These are phyloP conservation scores for Mycena belliarum DNA, from an alignment of 768 basidiomycete genomes.

Conservation along the genomic window DNA sequence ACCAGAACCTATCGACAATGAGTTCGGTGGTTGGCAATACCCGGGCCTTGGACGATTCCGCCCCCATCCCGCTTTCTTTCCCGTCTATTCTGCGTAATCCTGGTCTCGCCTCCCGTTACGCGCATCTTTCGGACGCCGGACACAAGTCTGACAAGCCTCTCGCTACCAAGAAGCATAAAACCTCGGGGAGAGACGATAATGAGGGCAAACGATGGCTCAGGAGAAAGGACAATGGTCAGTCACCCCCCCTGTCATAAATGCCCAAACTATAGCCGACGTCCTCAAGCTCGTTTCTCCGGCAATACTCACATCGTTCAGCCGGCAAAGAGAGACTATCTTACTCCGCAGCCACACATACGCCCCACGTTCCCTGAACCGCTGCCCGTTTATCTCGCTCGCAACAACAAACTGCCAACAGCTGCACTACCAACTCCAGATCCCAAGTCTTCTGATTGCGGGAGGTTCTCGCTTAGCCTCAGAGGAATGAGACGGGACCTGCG, in stretches of 20 bases:
- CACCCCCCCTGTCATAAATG: not conserved
- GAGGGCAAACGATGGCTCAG: slow-evolving; percentile 80
- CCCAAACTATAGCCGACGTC: not conserved
- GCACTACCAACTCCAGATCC: slow-evolving; percentile 45
- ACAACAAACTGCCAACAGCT: slow-evolving; percentile 49
- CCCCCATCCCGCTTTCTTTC: slow-evolving; percentile 63
- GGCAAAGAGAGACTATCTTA: slow-evolving; percentile 51
- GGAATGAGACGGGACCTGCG: slow-evolving; percentile 73
- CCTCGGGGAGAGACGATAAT: slow-evolving; percentile 49
- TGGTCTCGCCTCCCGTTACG: slow-evolving; percentile 51
- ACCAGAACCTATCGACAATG: not conserved
- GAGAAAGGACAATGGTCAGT: slow-evolving; percentile 73
- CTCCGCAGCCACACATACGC: slow-evolving; percentile 42
- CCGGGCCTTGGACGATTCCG: slow-evolving; percentile 13
- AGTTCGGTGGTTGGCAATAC: slow-evolving; percentile 4
- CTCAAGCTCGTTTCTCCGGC: slow-evolving; percentile 64
- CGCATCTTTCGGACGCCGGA: slow-evolving; percentile 44
- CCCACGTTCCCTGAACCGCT: slow-evolving; percentile 79
- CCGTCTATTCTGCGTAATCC: slow-evolving; percentile 68
- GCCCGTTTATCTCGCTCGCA: slow-evolving; percentile 69
- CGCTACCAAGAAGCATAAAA: slow-evolving; percentile 39
- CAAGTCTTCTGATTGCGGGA: slow-evolving; percentile 64
- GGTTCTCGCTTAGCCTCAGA: slow-evolving; percentile 74
- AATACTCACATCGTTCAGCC: slow-evolving; percentile 76
- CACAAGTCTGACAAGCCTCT: slow-evolving; percentile 20